Evolutionary conservation across 208 protist species (phyloP), one percentile per base, ranked within the genome.

Genomic region (Strigomonas culicis): DNA sequence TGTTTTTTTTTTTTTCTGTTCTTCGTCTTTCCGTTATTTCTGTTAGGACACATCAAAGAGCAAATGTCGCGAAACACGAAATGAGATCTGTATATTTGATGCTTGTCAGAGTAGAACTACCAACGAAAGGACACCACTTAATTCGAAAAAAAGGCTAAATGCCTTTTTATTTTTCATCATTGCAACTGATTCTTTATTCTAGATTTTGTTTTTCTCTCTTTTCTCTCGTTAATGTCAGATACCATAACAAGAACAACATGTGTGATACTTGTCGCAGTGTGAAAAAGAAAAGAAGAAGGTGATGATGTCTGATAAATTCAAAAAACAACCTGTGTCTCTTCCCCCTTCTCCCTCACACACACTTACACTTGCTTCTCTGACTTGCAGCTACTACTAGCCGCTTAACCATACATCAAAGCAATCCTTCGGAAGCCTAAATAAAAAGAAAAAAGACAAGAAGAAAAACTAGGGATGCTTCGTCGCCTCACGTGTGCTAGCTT

Each of bases 181-280:
- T 47, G 19, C 50, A 17, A 31, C 4, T 55, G 61, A 28, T 36
- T 65, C 0, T 31, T 32, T 28, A 59, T 22, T 43, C 21, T 41
- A 15, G 46, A 28, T 46, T 72, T 59, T 55, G 53, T 4, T 58
- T 21, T 7, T n/a, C 32, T 24, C 46, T 39, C 60, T 27, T 53
- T 44, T 70, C 21, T 63, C 4, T 34, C 24, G n/a, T n/a, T n/a
- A 32, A 27, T 55, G 6, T 17, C 3, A 27, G 28, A 36, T 32
- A 21, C 22, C 15, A 32, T 27, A 46, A 0, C 6, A n/a, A n/a
- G n/a, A n/a, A n/a, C n/a, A n/a, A n/a, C n/a, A n/a, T n/a, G n/a
- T n/a, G n/a, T n/a, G n/a, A n/a, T n/a, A n/a, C n/a, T n/a, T n/a
- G n/a, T n/a, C n/a, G n/a, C n/a, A n/a, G n/a, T 13, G 13, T 41